Percentiles rank a stretch among this genome's conserved stretches.
Conservation (phyloP, 306 rosid genomes). For the Glycyrrhiza uralensis region DNA sequence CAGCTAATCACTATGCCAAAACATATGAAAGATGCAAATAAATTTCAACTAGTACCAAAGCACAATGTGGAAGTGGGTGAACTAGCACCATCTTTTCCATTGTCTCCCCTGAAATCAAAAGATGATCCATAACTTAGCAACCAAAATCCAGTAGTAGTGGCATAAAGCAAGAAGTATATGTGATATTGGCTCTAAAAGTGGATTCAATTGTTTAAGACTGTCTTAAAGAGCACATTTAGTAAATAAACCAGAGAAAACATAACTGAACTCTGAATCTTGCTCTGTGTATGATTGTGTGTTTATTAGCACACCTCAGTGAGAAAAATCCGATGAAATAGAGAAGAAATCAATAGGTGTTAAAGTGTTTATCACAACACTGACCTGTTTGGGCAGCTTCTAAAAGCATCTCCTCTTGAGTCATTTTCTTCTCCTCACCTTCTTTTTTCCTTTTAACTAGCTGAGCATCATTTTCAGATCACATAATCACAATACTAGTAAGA, state of each 20-base stretch:
- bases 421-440: slow-evolving; percentile 94
- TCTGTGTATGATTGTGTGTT: not conserved
- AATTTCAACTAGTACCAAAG: no score
- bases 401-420: slow-evolving; percentile 98
- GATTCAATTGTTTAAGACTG: no score
- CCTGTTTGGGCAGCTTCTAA: slow-evolving; percentile 99
- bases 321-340: slow-evolving; percentile 87
- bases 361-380: slow-evolving; percentile 8
- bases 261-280: not conserved
- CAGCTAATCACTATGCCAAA: no score
- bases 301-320: slow-evolving; percentile 45
- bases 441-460: slow-evolving; percentile 86
- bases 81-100: slow-evolving; percentile 19
- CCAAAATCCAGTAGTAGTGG: no score
- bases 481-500: no score
- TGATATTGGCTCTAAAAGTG: no score
- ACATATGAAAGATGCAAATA: no score
- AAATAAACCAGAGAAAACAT: not conserved
- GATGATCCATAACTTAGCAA: slow-evolving; percentile 49
- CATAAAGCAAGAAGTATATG: no score
- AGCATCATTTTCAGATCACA: no score
- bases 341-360: not conserved
- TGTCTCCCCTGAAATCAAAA: slow-evolving; percentile 34
- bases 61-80: slow-evolving; percentile 59
- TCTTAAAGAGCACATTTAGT: no score